Conservation (phyloP, 2,329 filamentous ascomycete species). For the Blumeriella jaapii region DNA sequence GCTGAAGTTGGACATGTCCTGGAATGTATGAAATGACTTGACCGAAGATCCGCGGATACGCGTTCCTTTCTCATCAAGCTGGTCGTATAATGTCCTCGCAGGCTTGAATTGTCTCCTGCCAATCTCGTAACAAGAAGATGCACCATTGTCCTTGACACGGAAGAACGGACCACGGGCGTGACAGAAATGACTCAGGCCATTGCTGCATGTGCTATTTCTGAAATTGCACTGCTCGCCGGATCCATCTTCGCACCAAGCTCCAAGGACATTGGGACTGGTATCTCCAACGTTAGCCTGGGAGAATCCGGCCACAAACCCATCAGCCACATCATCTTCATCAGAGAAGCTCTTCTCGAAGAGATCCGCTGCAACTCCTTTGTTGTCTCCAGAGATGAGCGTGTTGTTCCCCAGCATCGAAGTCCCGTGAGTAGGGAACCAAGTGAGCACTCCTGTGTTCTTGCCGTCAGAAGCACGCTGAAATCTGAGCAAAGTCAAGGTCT, state of each 20-base stretch:
- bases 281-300: conserved; percentile 88
- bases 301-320: conserved; percentile 78
- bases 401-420: conserved; percentile 89
- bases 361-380: conserved; percentile 86
- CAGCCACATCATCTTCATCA: conserved; percentile 41
- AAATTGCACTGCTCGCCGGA: conserved; percentile 60
- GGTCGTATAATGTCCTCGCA: conserved; percentile 47
- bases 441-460: conserved; percentile 70
- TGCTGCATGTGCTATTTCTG: conserved; percentile 72
- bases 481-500: conserved; percentile 62
- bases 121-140: conserved; percentile 65
- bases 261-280: conserved; percentile 77
- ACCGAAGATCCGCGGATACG: conserved; percentile 54
- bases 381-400: conserved; percentile 84
- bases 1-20: conserved; percentile 65
- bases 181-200: conserved; percentile 57
- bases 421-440: conserved; percentile 87
- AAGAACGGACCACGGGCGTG: conserved; percentile 66
- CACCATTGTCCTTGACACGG: conserved; percentile 55
- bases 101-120: conserved; percentile 59
- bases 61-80: conserved; percentile 32
- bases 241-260: conserved; percentile 83
- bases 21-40: conserved; percentile 75
- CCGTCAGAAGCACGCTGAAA: conserved; percentile 64
- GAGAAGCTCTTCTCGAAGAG: conserved; percentile 64